Percentiles rank a stretch among this genome's conserved stretches.
Evolutionary conservation across 2,329 filamentous ascomycete genomes (phyloP).

Genomic region (Madurella mycetomatis): DNA sequence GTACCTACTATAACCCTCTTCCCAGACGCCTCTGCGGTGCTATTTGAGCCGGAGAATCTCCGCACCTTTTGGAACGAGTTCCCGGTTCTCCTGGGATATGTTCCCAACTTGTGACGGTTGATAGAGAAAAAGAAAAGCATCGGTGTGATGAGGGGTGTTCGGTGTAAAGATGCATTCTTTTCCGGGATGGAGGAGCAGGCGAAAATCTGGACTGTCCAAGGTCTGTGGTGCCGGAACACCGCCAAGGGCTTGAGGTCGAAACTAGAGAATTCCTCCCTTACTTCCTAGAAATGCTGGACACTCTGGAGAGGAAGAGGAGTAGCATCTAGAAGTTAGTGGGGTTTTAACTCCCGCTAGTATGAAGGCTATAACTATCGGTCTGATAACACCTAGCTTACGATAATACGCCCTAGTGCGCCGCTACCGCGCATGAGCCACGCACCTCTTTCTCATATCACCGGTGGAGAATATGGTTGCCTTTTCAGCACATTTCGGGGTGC

Average conservation of each 20-base stretch:
- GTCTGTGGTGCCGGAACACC: constrained; percentile 29
- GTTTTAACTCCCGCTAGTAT: too few species aligned
- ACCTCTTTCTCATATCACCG: too few species aligned
- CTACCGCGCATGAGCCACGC: too few species aligned
- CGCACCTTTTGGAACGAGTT: constrained; percentile 32
- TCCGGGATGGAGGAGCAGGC: constrained; percentile 26
- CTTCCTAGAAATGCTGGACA: constrained; percentile 26
- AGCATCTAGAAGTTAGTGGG: too few species aligned
- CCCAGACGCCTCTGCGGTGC: constrained; percentile 24
- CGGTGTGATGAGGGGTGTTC: constrained; percentile 27
- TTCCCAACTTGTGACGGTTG: constrained; percentile 27
- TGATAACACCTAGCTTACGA: too few species aligned
- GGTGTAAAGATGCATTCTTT: constrained; percentile 29
- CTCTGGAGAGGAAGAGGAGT: constrained; percentile 3
- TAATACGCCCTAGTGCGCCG: too few species aligned
- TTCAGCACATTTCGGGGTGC: too few species aligned
- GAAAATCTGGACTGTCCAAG: constrained; percentile 28
- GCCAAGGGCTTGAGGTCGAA: constrained; percentile 32
- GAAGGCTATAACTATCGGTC: too few species aligned
- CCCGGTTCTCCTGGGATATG: constrained; percentile 18
- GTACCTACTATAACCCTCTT: constrained; percentile 27
- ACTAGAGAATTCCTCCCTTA: constrained; percentile 26
- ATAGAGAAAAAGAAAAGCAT: constrained; percentile 27
- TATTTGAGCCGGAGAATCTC: constrained; percentile 24
- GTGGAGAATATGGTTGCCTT: too few species aligned